Evolutionary conservation across 306 rosid genomes (phyloP).

Genomic region (Gleditsia sinensis): DNA sequence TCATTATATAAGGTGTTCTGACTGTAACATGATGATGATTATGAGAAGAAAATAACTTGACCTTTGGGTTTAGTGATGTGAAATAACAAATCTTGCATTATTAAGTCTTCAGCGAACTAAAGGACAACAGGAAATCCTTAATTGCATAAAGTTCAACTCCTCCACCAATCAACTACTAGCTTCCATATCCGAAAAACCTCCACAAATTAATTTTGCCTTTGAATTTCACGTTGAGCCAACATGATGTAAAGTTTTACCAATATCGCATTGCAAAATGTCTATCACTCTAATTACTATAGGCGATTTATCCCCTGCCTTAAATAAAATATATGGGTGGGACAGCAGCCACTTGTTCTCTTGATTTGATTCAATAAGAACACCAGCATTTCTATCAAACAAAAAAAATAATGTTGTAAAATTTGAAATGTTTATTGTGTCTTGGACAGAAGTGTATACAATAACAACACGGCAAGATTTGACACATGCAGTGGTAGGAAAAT

Average conservation of each 20-base stretch:
- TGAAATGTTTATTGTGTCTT: not conserved
- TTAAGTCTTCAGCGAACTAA: conserved; percentile 12
- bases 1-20: not conserved
- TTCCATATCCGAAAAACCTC: not conserved
- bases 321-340: not conserved
- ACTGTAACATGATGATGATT: conserved; percentile 16
- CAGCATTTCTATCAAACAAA: too few relatives aligned
- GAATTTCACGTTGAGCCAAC: not conserved
- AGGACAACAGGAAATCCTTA: not conserved
- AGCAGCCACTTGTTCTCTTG: not conserved
- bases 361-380: too few relatives aligned
- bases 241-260: conserved; percentile 17
- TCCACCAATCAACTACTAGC: conserved; percentile 17
- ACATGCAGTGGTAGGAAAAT: not conserved
- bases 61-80: conserved; percentile 20
- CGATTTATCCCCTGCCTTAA: not conserved
- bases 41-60: conserved; percentile 21
- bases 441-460: not conserved
- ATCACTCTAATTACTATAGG: not conserved
- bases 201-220: not conserved
- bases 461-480: not conserved
- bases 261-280: not conserved
- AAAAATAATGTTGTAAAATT: not conserved
- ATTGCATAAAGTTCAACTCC: conserved; percentile 30
- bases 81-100: conserved; percentile 40